Evolutionary conservation across 2,329 filamentous ascomycete genomes (phyloP).

Genomic region (Trichoderma afroharzianum): DNA sequence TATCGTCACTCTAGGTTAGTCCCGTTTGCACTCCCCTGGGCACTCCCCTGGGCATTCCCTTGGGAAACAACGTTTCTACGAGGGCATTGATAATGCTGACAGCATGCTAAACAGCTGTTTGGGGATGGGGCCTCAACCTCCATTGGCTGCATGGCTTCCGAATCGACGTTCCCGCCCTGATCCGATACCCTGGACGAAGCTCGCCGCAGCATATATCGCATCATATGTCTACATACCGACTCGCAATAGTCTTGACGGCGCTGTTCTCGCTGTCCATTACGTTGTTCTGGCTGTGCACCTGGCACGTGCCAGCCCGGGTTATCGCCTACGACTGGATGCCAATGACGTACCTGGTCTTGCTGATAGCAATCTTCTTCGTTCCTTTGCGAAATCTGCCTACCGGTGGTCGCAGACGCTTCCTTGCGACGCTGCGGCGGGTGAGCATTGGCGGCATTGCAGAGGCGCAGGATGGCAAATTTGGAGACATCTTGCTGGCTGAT

Average conservation of each 20-base stretch:
- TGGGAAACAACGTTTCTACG: neutral
- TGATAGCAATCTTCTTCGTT: constrained; percentile 67
- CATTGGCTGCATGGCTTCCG: constrained; percentile 76
- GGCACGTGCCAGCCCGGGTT: constrained; percentile 64
- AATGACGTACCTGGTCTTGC: constrained; percentile 72
- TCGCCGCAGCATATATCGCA: constrained; percentile 69
- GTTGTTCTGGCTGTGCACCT: constrained; percentile 80
- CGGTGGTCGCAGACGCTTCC: constrained; percentile 69
- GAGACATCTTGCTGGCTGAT: constrained; percentile 89
- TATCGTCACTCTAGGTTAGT: constrained; percentile 76
- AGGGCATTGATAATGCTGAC: neutral
- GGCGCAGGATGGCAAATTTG: constrained; percentile 85
- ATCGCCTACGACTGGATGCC: constrained; percentile 81
- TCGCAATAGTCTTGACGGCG: constrained; percentile 72
- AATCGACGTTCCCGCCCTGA: constrained; percentile 83
- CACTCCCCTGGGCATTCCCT: constrained; percentile 10
- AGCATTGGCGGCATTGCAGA: constrained; percentile 82
- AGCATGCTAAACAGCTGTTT: constrained; percentile 64
- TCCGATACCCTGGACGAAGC: constrained; percentile 77
- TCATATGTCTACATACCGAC: constrained; percentile 79
- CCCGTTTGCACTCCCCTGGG: neutral
- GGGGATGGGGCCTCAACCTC: constrained; percentile 92
- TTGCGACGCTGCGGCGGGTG: constrained; percentile 72
- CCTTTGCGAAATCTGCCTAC: constrained; percentile 67
- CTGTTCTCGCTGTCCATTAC: constrained; percentile 69